Evolutionary conservation across 2,329 filamentous ascomycete species (phyloP).

Genomic region (Sporothrix humicola): DNA sequence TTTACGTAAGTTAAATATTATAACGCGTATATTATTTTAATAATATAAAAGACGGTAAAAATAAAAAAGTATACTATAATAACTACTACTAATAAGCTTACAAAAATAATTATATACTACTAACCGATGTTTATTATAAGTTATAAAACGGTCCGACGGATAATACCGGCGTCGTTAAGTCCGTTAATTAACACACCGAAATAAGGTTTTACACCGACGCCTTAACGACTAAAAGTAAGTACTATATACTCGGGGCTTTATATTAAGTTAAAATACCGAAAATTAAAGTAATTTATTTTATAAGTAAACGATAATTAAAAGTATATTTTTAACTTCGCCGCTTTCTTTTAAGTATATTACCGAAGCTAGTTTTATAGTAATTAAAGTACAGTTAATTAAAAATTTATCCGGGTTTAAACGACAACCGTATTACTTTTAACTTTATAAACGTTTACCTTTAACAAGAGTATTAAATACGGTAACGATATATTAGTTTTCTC

Average conservation of each 20-base stretch:
- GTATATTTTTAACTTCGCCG: not conserved
- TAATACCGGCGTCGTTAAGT: not conserved
- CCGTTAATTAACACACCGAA: not conserved
- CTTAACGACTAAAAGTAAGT: not conserved
- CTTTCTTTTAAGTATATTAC: not conserved
- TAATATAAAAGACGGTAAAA: not conserved
- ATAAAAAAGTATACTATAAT: not conserved
- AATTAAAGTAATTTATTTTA: not conserved
- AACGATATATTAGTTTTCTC: too few relatives aligned
- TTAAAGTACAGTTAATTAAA: too few relatives aligned
- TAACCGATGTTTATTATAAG: not conserved
- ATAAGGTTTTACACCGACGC: constrained; percentile 1
- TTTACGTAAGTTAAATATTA: not conserved
- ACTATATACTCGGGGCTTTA: not conserved
- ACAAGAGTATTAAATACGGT: too few relatives aligned
- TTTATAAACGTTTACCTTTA: too few relatives aligned
- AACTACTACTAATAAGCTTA: not conserved
- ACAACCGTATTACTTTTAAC: too few relatives aligned
- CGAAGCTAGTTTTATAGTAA: too few relatives aligned
- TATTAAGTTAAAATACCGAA: not conserved
- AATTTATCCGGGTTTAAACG: too few relatives aligned
- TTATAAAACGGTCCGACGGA: constrained; percentile 5
- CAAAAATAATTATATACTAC: not conserved
- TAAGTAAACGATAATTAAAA: not conserved
- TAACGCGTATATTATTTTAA: not conserved